Conservation (phyloP, 257 asterid genomes). For the Capsicum pubescens region DNA sequence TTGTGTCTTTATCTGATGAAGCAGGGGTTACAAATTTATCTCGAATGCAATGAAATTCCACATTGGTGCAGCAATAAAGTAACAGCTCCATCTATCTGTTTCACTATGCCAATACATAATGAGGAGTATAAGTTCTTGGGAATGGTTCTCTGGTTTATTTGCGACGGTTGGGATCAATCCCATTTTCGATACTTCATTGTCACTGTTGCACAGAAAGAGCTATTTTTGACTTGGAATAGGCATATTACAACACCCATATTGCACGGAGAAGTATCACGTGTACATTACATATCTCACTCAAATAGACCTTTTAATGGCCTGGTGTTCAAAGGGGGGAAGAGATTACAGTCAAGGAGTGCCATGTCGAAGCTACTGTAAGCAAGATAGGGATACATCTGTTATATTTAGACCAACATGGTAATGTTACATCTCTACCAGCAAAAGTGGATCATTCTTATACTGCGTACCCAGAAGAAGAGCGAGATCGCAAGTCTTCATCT, state of each 20-base stretch:
- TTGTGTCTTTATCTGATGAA: not conserved
- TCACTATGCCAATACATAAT: not conserved
- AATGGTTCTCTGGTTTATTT: not conserved
- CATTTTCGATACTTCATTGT: no score
- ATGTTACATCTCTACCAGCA: not conserved
- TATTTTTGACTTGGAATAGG: no score
- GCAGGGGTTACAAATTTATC: not conserved
- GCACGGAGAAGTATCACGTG: no score
- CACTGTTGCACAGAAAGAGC: no score
- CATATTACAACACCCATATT: no score
- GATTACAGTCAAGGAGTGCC: no score
- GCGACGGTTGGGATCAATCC: no score
- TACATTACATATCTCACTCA: not conserved
- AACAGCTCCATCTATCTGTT: not conserved
- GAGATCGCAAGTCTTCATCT: no score
- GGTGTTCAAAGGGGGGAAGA: not conserved
- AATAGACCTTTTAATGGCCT: not conserved
- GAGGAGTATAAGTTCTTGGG: not conserved
- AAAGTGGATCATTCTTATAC: not conserved
- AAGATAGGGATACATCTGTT: no score
- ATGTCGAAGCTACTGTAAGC: no score
- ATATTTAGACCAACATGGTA: not conserved
- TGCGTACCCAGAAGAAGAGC: no score
- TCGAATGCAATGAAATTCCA: not conserved
- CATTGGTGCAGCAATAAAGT: not conserved